Conservation (phyloP, 2,329 filamentous ascomycete species). For the Fusarium transvaalense region DNA sequence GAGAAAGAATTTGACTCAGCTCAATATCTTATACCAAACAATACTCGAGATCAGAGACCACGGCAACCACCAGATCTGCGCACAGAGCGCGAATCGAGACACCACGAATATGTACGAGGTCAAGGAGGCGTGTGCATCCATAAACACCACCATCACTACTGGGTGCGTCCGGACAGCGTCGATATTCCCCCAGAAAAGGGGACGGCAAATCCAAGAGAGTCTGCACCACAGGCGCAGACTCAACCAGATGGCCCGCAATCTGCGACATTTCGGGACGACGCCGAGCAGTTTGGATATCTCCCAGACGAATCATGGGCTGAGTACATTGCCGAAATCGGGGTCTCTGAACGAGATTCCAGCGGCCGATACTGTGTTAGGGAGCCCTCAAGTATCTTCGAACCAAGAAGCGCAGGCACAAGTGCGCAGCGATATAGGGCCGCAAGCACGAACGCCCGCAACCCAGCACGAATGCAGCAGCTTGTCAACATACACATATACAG, state of each 20-base stretch:
- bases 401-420: constrained; percentile 26
- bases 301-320: constrained; percentile 44
- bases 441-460: not conserved
- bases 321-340: constrained; percentile 45
- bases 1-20: constrained; percentile 11
- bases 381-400: constrained; percentile 25
- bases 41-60: constrained; percentile 14
- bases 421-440: constrained; percentile 4
- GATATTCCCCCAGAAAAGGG: constrained; percentile 29
- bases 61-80: constrained; percentile 37
- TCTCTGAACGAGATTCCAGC: constrained; percentile 37
- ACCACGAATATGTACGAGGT: constrained; percentile 42
- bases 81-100: constrained; percentile 39
- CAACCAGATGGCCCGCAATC: constrained; percentile 42
- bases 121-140: constrained; percentile 61
- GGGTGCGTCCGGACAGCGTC: constrained; percentile 57
- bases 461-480: constrained; percentile 40
- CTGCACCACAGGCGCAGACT: constrained; percentile 22
- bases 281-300: constrained; percentile 33
- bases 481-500: constrained; percentile 48
- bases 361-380: constrained; percentile 51
- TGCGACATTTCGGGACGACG: constrained; percentile 34
- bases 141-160: constrained; percentile 73
- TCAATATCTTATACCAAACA: constrained; percentile 23
- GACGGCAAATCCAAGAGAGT: not conserved